Percentiles rank a stretch among this genome's conserved stretches.
phyloP scores from a whole-genome alignment of 2,329 filamentous ascomycete genomes.

The Alternaria gaisen region DNA sequence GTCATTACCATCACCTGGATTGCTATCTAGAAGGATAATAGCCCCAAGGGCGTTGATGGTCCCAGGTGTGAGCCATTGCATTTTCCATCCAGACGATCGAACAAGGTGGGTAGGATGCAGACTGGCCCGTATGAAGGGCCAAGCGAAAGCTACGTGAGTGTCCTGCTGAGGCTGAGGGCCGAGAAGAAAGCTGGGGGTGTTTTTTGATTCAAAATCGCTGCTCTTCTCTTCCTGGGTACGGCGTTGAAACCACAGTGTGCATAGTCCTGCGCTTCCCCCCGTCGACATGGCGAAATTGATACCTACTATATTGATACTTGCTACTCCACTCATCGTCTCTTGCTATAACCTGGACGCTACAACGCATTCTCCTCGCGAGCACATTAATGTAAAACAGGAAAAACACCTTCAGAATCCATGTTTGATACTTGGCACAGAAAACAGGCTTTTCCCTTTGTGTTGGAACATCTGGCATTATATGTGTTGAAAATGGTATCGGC shows the following conservation, averaged over 20 bases:
- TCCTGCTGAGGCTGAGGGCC: constrained; percentile 7
- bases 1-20: constrained; percentile 74
- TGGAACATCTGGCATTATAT: not conserved
- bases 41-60: not conserved
- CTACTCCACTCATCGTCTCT: not conserved
- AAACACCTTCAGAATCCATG: not conserved
- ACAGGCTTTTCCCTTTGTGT: not conserved
- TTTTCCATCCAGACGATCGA: not conserved
- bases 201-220: constrained; percentile 10
- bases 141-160: constrained; percentile 8
- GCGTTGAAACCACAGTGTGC: constrained; percentile 19
- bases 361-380: not conserved
- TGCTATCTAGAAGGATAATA: constrained; percentile 47
- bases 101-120: not conserved
- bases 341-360: not conserved
- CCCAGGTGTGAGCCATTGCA: not conserved
- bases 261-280: constrained; percentile 13
- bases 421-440: not conserved
- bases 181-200: constrained; percentile 3
- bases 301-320: constrained; percentile 9
- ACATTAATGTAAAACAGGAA: not conserved
- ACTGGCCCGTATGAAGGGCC: not conserved
- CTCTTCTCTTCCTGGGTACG: constrained; percentile 14
- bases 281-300: constrained; percentile 15
- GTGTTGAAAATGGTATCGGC: constrained; percentile 11